Evolutionary conservation across 306 rosid species (phyloP).

Genomic region (Lathyrus oleraceus): DNA sequence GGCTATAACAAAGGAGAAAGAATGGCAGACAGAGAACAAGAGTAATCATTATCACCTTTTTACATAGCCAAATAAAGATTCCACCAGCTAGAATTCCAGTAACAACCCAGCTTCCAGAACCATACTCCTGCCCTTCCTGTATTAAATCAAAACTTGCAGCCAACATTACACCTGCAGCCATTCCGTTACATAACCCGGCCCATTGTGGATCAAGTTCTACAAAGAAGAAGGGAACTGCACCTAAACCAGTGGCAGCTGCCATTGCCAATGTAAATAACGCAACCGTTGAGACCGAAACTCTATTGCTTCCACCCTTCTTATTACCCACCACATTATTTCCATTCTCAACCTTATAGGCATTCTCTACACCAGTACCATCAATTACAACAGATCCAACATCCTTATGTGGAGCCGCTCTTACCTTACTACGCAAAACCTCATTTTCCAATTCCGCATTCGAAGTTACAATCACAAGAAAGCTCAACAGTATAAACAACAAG

Average conservation of each 20-base stretch:
- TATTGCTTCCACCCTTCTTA: slow-evolving; percentile 59
- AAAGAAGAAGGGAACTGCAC: slow-evolving; percentile 98
- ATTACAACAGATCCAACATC: slow-evolving; percentile 68
- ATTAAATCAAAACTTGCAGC: slow-evolving; percentile 96
- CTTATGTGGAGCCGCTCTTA: slow-evolving; percentile 72
- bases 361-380: slow-evolving; percentile 81
- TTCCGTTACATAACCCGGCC: slow-evolving; percentile 98
- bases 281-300: slow-evolving; percentile 89
- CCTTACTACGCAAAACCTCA: slow-evolving; percentile 47
- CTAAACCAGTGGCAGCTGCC: slow-evolving; percentile 99
- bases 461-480: slow-evolving; percentile 43
- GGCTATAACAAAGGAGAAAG: slow-evolving; percentile 16
- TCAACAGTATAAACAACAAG: slow-evolving; percentile 43
- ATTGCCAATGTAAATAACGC: slow-evolving; percentile 90
- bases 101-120: slow-evolving; percentile 92
- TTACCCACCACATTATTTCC: slow-evolving; percentile 46
- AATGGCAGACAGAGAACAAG: slow-evolving; percentile 7
- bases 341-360: slow-evolving; percentile 48
- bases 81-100: slow-evolving; percentile 88
- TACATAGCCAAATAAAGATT: slow-evolving; percentile 88
- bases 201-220: slow-evolving; percentile 97
- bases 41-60: slow-evolving; percentile 61
- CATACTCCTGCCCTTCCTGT: slow-evolving; percentile 90
- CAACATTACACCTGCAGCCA: slow-evolving; percentile 99
- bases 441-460: slow-evolving; percentile 57